Conservation (phyloP, 805 yeast species). For the Brettanomyces naardenensis region DNA sequence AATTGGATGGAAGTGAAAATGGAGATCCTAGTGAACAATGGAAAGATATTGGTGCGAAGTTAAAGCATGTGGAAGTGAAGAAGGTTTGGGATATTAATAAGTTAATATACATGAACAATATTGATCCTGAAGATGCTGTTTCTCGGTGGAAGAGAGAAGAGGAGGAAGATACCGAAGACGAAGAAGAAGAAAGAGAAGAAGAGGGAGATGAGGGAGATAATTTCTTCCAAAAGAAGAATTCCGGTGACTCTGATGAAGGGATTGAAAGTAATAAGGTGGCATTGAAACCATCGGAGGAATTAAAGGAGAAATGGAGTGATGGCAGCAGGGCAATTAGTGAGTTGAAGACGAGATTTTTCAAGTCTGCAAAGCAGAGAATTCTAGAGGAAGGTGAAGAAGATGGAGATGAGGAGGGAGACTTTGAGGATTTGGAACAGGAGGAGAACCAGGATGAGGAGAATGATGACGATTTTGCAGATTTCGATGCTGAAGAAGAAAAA, state of each 20-base stretch:
- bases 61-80: slow-evolving; percentile 42
- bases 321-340: slow-evolving; percentile 29
- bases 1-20: slow-evolving; percentile 29
- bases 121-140: slow-evolving; percentile 66
- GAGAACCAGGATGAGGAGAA: slow-evolving; percentile 34
- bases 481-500: slow-evolving; percentile 21
- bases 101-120: slow-evolving; percentile 69
- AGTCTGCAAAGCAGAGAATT: slow-evolving; percentile 40
- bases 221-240: slow-evolving; percentile 48
- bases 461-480: slow-evolving; percentile 13
- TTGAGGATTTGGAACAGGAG: slow-evolving; percentile 23
- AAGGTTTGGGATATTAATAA: slow-evolving; percentile 75
- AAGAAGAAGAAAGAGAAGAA: slow-evolving; percentile 4
- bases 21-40: slow-evolving; percentile 31
- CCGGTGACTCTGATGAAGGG: slow-evolving; percentile 21
- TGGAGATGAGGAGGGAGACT: slow-evolving; percentile 29
- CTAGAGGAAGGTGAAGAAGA: slow-evolving; percentile 25
- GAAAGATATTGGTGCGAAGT: slow-evolving; percentile 48
- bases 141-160: slow-evolving; percentile 61
- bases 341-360: slow-evolving; percentile 41
- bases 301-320: slow-evolving; percentile 36
- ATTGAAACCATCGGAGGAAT: slow-evolving; percentile 26
- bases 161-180: slow-evolving; percentile 25
- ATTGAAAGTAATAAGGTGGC: slow-evolving; percentile 30
- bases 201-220: slow-evolving; percentile 34